Percentiles rank a stretch among this genome's conserved stretches.
Evolutionary conservation across 2,329 filamentous ascomycete genomes (phyloP).

Genomic region (Aspergillus texensis): DNA sequence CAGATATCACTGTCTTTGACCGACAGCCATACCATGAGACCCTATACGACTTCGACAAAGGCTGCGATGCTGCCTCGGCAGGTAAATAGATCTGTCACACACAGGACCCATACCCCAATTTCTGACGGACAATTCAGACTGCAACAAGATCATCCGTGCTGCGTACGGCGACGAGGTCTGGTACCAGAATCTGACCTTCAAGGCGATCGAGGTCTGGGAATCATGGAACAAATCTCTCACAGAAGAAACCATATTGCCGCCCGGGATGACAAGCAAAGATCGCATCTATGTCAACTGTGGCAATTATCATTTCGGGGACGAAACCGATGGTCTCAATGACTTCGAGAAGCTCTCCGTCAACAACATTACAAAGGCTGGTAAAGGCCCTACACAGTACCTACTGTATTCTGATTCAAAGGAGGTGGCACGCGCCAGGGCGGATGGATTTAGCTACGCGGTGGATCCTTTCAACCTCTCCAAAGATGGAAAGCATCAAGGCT

Average conservation of each 20-base stretch:
- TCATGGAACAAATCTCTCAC: slow-evolving; percentile 45
- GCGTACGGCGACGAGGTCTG: slow-evolving; percentile 48
- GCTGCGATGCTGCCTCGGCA: slow-evolving; percentile 50
- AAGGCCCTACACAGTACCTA: slow-evolving; percentile 39
- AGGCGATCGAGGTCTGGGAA: slow-evolving; percentile 48
- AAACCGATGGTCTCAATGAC: slow-evolving; percentile 8
- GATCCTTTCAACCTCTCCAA: slow-evolving; percentile 39
- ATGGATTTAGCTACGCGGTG: slow-evolving; percentile 35
- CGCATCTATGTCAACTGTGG: slow-evolving; percentile 46
- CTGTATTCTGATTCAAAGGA: slow-evolving; percentile 30
- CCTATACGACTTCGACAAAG: slow-evolving; percentile 45
- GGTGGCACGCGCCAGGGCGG: slow-evolving; percentile 28
- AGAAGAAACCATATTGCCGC: slow-evolving; percentile 33
- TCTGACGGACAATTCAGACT: slow-evolving; percentile 28
- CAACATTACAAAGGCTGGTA: slow-evolving; percentile 40
- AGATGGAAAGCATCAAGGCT: slow-evolving; percentile 34
- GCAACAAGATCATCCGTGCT: slow-evolving; percentile 51
- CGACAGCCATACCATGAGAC: slow-evolving; percentile 47
- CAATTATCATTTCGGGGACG: slow-evolving; percentile 23
- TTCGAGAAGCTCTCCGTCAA: slow-evolving; percentile 44
- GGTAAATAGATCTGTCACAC: slow-evolving; percentile 24
- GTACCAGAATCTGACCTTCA: slow-evolving; percentile 51
- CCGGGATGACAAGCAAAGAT: slow-evolving; percentile 41
- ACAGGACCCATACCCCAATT: slow-evolving; percentile 39
- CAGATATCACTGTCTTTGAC: slow-evolving; percentile 53